Evolutionary conservation across 108 stramenopile species (phyloP).

Genomic region (Mayamaea pseudoterrestris): DNA sequence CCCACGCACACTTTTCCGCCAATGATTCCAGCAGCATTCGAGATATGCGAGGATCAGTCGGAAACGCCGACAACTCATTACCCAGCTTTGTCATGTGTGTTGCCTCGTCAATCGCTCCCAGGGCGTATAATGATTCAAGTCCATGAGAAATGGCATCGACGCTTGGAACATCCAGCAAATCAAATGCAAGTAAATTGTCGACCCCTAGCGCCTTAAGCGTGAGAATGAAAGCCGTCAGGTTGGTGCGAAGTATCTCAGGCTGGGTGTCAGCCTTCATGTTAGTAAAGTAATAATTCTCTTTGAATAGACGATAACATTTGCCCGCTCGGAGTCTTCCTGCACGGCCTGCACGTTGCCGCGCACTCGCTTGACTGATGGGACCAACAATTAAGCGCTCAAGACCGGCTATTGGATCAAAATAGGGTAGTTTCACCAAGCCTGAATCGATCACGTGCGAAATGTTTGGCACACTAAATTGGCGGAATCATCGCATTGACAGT

Average conservation of each 20-base stretch:
- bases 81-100: conserved; percentile 57
- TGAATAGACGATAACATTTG: conserved; percentile 91
- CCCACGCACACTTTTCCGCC: conserved; percentile 46
- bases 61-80: conserved; percentile 75
- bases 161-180: conserved; percentile 81
- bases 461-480: conserved; percentile 40
- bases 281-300: conserved; percentile 48
- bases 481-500: too few relatives aligned
- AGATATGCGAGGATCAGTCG: conserved; percentile 67
- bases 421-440: conserved; percentile 92
- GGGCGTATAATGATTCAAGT: conserved; percentile 68
- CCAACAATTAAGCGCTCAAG: conserved; percentile 69
- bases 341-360: conserved; percentile 85
- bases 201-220: conserved; percentile 94
- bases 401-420: conserved; percentile 65
- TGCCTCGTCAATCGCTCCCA: conserved; percentile 72
- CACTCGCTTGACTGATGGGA: conserved; percentile 78
- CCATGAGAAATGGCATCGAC: conserved; percentile 68
- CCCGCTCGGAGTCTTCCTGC: conserved; percentile 85
- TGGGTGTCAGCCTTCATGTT: conserved; percentile 27
- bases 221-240: conserved; percentile 77
- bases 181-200: conserved; percentile 86
- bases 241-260: conserved; percentile 61
- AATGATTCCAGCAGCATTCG: conserved; percentile 71
- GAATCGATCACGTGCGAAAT: conserved; percentile 90